Percentiles rank a stretch among this genome's conserved stretches.
phyloP scores from a whole-genome alignment of 805 yeast genomes.

The Hanseniaspora meyeri region DNA sequence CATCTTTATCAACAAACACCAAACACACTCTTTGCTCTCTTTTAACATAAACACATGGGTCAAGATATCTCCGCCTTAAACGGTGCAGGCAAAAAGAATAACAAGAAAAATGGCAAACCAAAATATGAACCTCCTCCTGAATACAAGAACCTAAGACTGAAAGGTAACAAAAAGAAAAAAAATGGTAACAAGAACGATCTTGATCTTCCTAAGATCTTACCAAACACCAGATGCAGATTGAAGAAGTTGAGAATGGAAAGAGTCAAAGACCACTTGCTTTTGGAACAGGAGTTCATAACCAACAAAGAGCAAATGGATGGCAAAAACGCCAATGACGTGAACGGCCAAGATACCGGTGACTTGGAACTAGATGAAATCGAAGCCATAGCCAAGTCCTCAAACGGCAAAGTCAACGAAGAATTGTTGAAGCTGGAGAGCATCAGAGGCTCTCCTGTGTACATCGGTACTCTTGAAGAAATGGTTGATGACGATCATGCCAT shows the following conservation, averaged over 20 bases:
- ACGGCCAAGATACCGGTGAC: background rate
- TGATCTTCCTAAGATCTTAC: slow-evolving; percentile 79
- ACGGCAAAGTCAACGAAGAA: slow-evolving; percentile 92
- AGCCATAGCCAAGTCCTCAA: slow-evolving; percentile 60
- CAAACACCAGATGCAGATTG: slow-evolving; percentile 86
- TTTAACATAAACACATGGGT: slow-evolving; percentile 22
- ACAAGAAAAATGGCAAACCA: slow-evolving; percentile 73
- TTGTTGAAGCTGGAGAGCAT: slow-evolving; percentile 88
- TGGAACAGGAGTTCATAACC: slow-evolving; percentile 92
- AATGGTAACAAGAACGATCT: slow-evolving; percentile 69
- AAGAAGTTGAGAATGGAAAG: slow-evolving; percentile 86
- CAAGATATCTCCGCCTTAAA: slow-evolving; percentile 30
- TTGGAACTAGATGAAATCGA: slow-evolving; percentile 11
- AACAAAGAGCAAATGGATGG: slow-evolving; percentile 68
- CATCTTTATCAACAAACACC: no score
- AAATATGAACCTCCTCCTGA: slow-evolving; percentile 98
- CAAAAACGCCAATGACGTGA: background rate
- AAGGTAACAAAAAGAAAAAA: slow-evolving; percentile 63
- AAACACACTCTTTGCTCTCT: background rate
- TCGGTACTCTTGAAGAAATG: slow-evolving; percentile 92
- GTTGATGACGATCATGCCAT: slow-evolving; percentile 98
- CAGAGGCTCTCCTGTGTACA: slow-evolving; percentile 91
- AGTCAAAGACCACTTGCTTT: slow-evolving; percentile 84
- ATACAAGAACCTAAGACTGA: slow-evolving; percentile 56
- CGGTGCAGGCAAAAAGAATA: slow-evolving; percentile 35